Evolutionary conservation across 225 moss, liverwort and hornwort genomes (phyloP).

Genomic region (Sphagnum tenellum): DNA sequence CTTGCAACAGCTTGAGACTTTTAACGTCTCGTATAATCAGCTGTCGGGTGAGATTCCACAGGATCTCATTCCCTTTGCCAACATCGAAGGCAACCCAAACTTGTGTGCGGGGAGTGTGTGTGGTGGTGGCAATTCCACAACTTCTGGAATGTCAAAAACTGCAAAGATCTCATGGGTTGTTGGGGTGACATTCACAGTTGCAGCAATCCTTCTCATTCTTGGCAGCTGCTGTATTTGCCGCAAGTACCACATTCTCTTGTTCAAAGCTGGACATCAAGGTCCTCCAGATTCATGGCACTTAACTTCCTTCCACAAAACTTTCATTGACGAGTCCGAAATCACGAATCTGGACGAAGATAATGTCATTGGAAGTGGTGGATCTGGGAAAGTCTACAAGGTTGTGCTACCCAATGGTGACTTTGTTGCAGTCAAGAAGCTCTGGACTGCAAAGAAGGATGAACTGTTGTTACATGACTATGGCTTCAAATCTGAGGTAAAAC

Average conservation of each 20-base stretch:
- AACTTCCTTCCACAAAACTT: slow-evolving; percentile 50
- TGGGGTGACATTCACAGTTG: slow-evolving; percentile 22
- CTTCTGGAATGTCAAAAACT: not conserved
- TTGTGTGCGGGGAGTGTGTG: not conserved
- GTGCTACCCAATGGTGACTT: slow-evolving; percentile 36
- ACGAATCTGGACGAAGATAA: slow-evolving; percentile 46
- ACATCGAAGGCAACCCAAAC: slow-evolving; percentile 7
- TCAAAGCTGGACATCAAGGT: slow-evolving; percentile 6
- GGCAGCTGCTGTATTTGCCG: slow-evolving; percentile 21
- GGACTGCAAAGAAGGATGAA: slow-evolving; percentile 28
- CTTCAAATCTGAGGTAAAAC: slow-evolving; percentile 23
- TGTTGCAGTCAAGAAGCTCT: slow-evolving; percentile 64
- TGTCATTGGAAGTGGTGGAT: slow-evolving; percentile 51
- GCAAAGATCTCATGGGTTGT: slow-evolving; percentile 22
- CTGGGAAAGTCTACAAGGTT: slow-evolving; percentile 65
- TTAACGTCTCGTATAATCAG: slow-evolving; percentile 34
- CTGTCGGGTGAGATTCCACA: slow-evolving; percentile 26
- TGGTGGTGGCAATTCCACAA: not conserved
- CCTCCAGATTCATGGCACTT: slow-evolving; percentile 37
- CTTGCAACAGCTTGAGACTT: slow-evolving; percentile 14
- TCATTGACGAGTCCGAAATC: slow-evolving; percentile 42
- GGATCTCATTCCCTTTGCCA: not conserved
- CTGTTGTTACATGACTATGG: slow-evolving; percentile 27
- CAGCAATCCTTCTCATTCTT: slow-evolving; percentile 15
- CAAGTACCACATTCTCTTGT: slow-evolving; percentile 10